Evolutionary conservation across 495 filamentous ascomycete genomes (phyloP).

Genomic region (Amphirosellinia nigrospora): DNA sequence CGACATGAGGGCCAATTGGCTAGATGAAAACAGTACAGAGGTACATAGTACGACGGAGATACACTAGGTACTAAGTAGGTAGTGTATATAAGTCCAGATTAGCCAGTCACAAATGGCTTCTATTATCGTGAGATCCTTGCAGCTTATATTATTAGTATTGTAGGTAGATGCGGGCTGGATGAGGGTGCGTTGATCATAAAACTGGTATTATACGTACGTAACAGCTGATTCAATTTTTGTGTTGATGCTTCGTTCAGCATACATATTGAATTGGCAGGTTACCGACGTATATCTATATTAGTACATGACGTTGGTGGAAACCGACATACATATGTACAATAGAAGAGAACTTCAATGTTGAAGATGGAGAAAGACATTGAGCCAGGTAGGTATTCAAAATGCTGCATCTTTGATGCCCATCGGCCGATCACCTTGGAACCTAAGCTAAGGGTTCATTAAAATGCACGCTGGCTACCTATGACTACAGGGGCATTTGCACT

Average conservation of each 20-base stretch:
- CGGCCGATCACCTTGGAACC: no score
- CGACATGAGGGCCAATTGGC: no score
- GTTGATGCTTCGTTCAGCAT: not conserved
- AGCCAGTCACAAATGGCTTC: no score
- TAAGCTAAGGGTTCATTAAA: not conserved
- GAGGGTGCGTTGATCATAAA: not conserved
- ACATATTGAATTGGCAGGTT: not conserved
- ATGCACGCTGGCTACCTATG: not conserved
- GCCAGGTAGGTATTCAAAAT: no score
- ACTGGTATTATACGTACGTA: not conserved
- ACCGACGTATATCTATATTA: no score
- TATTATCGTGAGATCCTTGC: not conserved
- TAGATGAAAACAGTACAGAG: no score
- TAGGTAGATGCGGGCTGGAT: not conserved
- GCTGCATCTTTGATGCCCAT: no score
- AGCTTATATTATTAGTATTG: not conserved
- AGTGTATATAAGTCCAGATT: not conserved
- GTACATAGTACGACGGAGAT: no score
- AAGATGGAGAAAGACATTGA: not conserved
- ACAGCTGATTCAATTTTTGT: not conserved
- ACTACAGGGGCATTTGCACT: constrained; percentile 11
- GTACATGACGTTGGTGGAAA: not conserved
- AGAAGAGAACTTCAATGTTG: no score
- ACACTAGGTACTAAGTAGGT: no score
- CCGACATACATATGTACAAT: no score